A percentile compares a stretch with the other conserved stretches of the same genome.
Evolutionary conservation across 2,329 filamentous ascomycete species (phyloP).

Genomic region (Sordariomycetes sp.): DNA sequence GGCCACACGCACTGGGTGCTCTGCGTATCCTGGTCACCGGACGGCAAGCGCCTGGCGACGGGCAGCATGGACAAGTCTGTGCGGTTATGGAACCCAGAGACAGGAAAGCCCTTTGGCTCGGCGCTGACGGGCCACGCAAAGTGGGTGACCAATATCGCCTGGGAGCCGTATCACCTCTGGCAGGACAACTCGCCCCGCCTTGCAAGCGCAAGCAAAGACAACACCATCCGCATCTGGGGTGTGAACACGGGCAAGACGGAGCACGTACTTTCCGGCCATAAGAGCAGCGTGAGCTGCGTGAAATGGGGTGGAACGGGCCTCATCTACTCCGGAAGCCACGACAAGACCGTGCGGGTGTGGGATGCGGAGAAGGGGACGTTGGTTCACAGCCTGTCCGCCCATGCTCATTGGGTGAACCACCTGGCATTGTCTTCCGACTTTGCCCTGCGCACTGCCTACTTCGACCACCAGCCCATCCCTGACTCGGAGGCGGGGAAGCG

Average conservation of each 20-base stretch:
- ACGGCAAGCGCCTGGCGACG: conserved; percentile 72
- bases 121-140: conserved; percentile 76
- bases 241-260: conserved; percentile 71
- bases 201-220: conserved; percentile 83
- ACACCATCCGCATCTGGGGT: conserved; percentile 80
- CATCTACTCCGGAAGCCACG: conserved; percentile 79
- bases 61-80: conserved; percentile 90
- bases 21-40: conserved; percentile 78
- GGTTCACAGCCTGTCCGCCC: conserved; percentile 67
- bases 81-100: conserved; percentile 80
- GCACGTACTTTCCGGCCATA: conserved; percentile 79
- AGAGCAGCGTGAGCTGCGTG: conserved; percentile 80
- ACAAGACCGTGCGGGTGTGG: conserved; percentile 91
- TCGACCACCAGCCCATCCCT: conserved; percentile 70
- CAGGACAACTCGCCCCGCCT: conserved; percentile 64
- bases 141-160: conserved; percentile 79
- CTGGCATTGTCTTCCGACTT: conserved; percentile 90
- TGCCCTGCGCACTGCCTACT: conserved; percentile 74
- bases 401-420: conserved; percentile 95
- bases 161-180: conserved; percentile 90
- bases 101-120: conserved; percentile 63
- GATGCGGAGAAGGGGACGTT: conserved; percentile 70
- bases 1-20: conserved; percentile 89
- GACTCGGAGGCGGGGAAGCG: conserved; percentile 60
- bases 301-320: conserved; percentile 86